A percentile compares a stretch with the other conserved stretches of the same genome.
These are phyloP conservation scores for Torulaspora franciscae DNA, from an alignment of 805 yeast species.

Conservation along the genomic window DNA sequence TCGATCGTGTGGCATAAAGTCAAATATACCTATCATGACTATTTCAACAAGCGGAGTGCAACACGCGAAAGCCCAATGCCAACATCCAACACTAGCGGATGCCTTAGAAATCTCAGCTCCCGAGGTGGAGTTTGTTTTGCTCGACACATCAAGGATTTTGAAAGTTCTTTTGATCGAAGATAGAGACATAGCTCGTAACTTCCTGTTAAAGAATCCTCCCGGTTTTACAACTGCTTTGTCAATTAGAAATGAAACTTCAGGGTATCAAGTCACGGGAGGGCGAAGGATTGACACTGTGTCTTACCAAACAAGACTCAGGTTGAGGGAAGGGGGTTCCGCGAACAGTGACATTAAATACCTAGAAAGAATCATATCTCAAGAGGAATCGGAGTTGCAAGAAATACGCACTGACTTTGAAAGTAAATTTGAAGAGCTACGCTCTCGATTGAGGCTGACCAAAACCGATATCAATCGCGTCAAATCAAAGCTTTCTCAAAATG, in stretches of 20 bases:
- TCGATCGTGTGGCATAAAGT: conserved; percentile 31
- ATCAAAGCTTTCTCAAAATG: conserved; percentile 28
- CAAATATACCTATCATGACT: conserved; percentile 47
- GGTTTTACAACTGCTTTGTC: conserved; percentile 44
- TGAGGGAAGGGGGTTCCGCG: conserved; percentile 21
- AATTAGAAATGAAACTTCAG: conserved; percentile 39
- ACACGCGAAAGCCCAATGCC: conserved; percentile 44
- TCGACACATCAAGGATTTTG: conserved; percentile 62
- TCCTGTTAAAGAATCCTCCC: conserved; percentile 35
- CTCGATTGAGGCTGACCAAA: conserved; percentile 12
- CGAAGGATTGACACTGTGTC: conserved; percentile 51
- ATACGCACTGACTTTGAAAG: conserved; percentile 20
- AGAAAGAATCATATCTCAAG: conserved; percentile 21
- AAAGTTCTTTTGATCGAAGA: conserved; percentile 49
- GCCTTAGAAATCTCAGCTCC: conserved; percentile 52
- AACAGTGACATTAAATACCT: conserved; percentile 23
- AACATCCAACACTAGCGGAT: conserved; percentile 52
- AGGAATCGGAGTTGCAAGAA: conserved; percentile 25
- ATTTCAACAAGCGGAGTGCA: conserved; percentile 40
- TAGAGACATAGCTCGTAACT: conserved; percentile 46
- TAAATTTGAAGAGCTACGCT: conserved; percentile 7
- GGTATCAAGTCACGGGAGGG: conserved; percentile 47
- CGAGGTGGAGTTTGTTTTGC: conserved; percentile 53
- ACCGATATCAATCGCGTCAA: conserved; percentile 34
- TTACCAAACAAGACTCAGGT: conserved; percentile 32